Base-by-base conservation (phyloP, 805 yeast species). In the Hanseniaspora taiwanica region DNA sequence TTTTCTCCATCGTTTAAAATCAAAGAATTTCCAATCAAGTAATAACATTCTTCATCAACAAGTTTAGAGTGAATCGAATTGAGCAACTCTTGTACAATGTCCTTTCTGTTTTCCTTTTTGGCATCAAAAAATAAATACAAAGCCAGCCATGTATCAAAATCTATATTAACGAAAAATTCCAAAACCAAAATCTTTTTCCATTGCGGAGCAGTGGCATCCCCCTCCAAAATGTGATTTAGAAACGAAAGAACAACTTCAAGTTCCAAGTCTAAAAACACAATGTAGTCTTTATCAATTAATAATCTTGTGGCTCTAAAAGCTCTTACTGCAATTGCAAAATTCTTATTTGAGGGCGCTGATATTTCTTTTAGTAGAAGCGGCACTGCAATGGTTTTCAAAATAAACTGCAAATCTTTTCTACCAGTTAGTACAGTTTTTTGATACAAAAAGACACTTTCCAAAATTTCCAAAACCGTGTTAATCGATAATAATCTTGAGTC, bases 181-280 rank as follows among this genome's bases (percentile, higher is more conserved):
- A 85, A 58, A 1, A 86, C 73, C 12, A 86, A 56, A 2, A 76
- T 68, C 44, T 76, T 74, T 46, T 81, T 83, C 96, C 96, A 89
- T 6, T 52, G 42, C 2, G 78, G 76, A 2, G 71, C 50, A 1
- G 68, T 67, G 0, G 77, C 68, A 5, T 74, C 76, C 25, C 66
- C 64, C 1, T 78, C 66, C n/a, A 83, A 53, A n/a, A 72, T 69
- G 53, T 82, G 93, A 14, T 81, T 82, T 25, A 86, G 58, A 20
- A 81, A 64, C 0, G 93, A 77, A 13, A 89, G 59, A 2, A 87
- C 74, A 6, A 85, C 86, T 51, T 86, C 96, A 20, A 82, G 68
- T 56, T 89, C 96, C 24, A 81, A 70, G 39, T 74, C 79, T 27
- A 89, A 59, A 6, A 74, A 68, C 0, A 66, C 59, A 17, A 86